Base-by-base conservation (phyloP, 169 alveolate genomes). In the Sarcocystis neurona region DNA sequence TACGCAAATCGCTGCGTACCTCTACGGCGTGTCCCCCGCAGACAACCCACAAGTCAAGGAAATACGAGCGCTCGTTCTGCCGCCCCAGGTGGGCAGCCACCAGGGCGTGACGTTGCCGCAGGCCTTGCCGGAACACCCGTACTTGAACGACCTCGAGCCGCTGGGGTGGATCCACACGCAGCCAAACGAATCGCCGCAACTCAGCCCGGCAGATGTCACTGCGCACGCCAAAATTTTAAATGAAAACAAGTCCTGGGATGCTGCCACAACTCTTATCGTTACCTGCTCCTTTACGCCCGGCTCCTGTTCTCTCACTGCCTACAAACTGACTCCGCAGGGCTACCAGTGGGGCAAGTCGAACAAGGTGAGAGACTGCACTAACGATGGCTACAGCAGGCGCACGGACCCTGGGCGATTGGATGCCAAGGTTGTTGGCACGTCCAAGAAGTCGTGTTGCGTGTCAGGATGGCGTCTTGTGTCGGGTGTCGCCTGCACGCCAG, bases 101-200 rank as follows among this genome's bases (percentile, higher is more conserved):
- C 96, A 97, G 90, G 89, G 94, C 79, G 97, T 97, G 2, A 97
- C 98, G 27, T 92, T 97, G 82, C 99, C 99, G 23, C 94, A 95
- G 82, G 94, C 94, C 78, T 77, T 97, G 77, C 99, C 99, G 6
- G 97, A 97, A 27, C 98, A 97, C 84, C 96, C 96, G 79, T 96
- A 97, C 90, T 91, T 98, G 79, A 89, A 95, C 63, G 99, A 98
- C 84, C 92, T 99, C 88, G 99, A 98, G 90, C 99, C 99, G 12
- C 92, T 99, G 53, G 99, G 99, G 0, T 98, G 99, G 99, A 94
- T 99, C 87, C 99, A 98, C 93, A 98, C 99, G 77, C 96, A 97
- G 68, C 98, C 99, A 0, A 93, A 92, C 82, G 99, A 98, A 85
- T 30, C 34, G n/a, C 80, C 88, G 27, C 84, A 74, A 53, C 85